A percentile compares a stretch with the other conserved stretches of the same genome.
phyloP scores from a whole-genome alignment of 208 protist genomes.

The Leishmania turanica region DNA sequence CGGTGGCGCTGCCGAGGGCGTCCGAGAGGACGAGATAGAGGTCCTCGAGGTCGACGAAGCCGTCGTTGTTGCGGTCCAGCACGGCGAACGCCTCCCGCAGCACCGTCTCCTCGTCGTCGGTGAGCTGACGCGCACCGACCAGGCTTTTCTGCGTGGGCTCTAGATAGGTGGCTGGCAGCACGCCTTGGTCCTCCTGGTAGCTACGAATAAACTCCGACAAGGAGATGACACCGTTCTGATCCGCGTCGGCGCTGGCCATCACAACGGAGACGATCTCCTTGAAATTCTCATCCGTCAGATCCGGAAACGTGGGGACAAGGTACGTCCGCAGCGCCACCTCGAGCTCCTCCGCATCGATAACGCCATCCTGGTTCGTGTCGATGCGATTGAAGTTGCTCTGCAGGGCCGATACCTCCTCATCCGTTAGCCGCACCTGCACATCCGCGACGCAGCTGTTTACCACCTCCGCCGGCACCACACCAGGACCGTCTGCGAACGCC shows the following conservation, averaged over 20 bases:
- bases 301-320: constrained; percentile 58
- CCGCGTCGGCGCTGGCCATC: constrained; percentile 71
- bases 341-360: constrained; percentile 73
- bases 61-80: constrained; percentile 80
- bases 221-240: constrained; percentile 69
- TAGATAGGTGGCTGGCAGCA: constrained; percentile 81
- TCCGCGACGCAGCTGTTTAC: constrained; percentile 77
- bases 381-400: constrained; percentile 78
- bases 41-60: constrained; percentile 63
- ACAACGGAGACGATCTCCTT: constrained; percentile 77
- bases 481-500: constrained; percentile 75
- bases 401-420: constrained; percentile 76
- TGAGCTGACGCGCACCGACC: constrained; percentile 41
- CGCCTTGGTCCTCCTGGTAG: constrained; percentile 88
- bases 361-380: constrained; percentile 74
- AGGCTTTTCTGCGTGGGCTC: constrained; percentile 20
- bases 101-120: constrained; percentile 63
- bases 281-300: constrained; percentile 65
- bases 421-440: constrained; percentile 76
- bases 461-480: constrained; percentile 87
- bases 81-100: constrained; percentile 72
- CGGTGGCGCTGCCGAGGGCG: constrained; percentile 32
- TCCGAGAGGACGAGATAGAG: constrained; percentile 76
- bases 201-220: constrained; percentile 88
- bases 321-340: constrained; percentile 51